A percentile compares a stretch with the other conserved stretches of the same genome.
Conservation (phyloP, 345 rosid genomes). For the Brassica juncea region DNA sequence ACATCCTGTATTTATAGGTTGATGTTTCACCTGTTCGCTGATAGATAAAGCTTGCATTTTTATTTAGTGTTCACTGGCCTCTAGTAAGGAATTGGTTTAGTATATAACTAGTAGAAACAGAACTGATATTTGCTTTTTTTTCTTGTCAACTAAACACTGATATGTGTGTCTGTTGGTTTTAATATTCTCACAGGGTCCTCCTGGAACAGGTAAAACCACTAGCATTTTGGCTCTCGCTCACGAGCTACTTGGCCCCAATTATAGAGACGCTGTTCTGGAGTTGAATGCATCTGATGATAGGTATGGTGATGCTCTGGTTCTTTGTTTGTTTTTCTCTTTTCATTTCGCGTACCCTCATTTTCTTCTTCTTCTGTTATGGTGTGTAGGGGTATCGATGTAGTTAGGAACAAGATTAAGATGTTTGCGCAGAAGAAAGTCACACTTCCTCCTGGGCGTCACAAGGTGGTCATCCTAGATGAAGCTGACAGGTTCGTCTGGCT, state of each 20-base stretch:
- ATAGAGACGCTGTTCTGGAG: constrained; percentile 86
- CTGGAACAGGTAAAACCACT: constrained; percentile 97
- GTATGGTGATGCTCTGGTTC: constrained; percentile 32
- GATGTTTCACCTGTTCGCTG: not conserved
- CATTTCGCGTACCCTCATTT: not conserved
- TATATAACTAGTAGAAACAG: not conserved
- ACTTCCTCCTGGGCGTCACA: constrained; percentile 85
- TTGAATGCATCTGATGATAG: constrained; percentile 98
- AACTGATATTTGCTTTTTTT: no score
- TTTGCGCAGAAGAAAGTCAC: constrained; percentile 98
- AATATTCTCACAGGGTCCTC: constrained; percentile 69
- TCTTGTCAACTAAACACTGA: not conserved
- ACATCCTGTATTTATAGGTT: not conserved
- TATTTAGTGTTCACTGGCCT: not conserved
- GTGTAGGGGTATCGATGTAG: constrained; percentile 88
- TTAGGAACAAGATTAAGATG: constrained; percentile 96
- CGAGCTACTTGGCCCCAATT: constrained; percentile 82
- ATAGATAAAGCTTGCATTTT: not conserved
- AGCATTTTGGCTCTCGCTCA: constrained; percentile 97
- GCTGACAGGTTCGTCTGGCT: constrained; percentile 75
- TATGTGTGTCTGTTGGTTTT: not conserved
- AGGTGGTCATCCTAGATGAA: constrained; percentile 87
- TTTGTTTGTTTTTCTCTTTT: not conserved
- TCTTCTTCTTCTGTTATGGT: constrained; percentile 14
- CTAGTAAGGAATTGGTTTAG: not conserved